These are phyloP conservation scores for Cucurbita ficifolia DNA, from an alignment of 306 rosid genomes.

Conservation along the genomic window DNA sequence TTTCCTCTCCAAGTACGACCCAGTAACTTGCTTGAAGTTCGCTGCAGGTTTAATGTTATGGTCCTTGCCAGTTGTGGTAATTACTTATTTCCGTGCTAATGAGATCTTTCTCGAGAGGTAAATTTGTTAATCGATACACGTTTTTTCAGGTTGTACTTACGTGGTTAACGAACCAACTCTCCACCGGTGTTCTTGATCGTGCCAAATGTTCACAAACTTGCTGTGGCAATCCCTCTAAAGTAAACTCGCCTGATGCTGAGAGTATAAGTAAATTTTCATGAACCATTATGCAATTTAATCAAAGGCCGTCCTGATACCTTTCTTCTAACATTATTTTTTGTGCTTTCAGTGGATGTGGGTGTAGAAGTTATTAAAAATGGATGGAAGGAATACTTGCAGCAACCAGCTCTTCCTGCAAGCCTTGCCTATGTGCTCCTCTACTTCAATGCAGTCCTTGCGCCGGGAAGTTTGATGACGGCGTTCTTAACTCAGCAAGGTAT, in stretches of 20 bases:
- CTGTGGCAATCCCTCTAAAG: conserved; percentile 30
- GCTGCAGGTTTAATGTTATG: conserved; percentile 61
- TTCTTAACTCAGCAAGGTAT: conserved; percentile 79
- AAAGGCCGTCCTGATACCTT: neutral
- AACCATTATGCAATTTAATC: neutral
- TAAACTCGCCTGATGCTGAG: conserved; percentile 19
- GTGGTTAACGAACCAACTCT: conserved; percentile 69
- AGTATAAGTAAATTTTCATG: conserved; percentile 37
- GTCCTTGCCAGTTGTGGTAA: conserved; percentile 71
- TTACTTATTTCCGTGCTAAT: conserved; percentile 19
- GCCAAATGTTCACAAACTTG: conserved; percentile 56
- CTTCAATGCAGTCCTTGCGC: conserved; percentile 81
- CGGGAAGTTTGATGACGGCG: conserved; percentile 96
- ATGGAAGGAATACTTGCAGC: conserved; percentile 83
- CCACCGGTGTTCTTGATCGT: conserved; percentile 90
- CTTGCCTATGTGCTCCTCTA: conserved; percentile 75
- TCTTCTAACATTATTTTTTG: conserved; percentile 12
- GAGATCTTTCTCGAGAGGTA: conserved; percentile 9
- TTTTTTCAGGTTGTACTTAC: conserved; percentile 49
- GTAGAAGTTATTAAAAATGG: conserved; percentile 74
- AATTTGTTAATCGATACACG: neutral
- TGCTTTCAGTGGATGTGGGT: conserved; percentile 47
- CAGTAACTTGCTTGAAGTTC: conserved; percentile 76
- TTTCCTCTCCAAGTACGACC: conserved; percentile 72
- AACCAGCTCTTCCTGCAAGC: conserved; percentile 96